Evolutionary conservation across 768 basidiomycete genomes (phyloP), one percentile per base, ranked within the genome.

Genomic region (Leccinum broughii): DNA sequence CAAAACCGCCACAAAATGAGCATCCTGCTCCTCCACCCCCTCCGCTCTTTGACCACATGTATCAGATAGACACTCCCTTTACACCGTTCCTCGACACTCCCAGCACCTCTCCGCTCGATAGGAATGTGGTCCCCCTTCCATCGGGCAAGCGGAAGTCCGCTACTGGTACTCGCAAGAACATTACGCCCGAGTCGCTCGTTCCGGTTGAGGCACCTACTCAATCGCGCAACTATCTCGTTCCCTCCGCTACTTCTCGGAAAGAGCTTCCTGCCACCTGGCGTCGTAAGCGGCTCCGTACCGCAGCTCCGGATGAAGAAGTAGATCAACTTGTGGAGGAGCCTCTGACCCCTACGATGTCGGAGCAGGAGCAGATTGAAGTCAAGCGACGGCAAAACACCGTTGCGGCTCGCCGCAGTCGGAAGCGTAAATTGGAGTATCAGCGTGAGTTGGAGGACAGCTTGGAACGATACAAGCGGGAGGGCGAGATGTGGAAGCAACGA

Each of bases 331-430:
- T 8, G 1, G 64, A 70, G 32, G 68, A 68, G 2, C 37, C 24
- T 52, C 1, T 73, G 14, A 68, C 74, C 13, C 78, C 83, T 13
- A 77, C 81, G 0, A 75, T 80, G 3, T 80, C 82, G 1, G 85
- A 85, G 66, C 77, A 85, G 66, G 84, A 88, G 69, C 86, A 87
- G 64, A 90, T 90, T 63, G 88, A 86, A 66, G 82, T 81, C 48
- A 94, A 93, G 78, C 84, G 93, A 32, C 81, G 87, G 9, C 86
- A 88, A 75, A 96, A 96, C 66, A 94, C 93, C 3, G 74, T 93
- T 5, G 93, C 93, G 0, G 94, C 94, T 6, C 84, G 93, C 2
- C 83, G 89, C 32, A 89, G 86, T 68, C 82, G 93, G 20, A 83
- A 83, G 77, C 82, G 90, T 59, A 93, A 92, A 78, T 72, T 86